These are phyloP conservation scores for Xylaria castorea DNA, from an alignment of 495 filamentous ascomycete genomes.

Conservation along the genomic window DNA sequence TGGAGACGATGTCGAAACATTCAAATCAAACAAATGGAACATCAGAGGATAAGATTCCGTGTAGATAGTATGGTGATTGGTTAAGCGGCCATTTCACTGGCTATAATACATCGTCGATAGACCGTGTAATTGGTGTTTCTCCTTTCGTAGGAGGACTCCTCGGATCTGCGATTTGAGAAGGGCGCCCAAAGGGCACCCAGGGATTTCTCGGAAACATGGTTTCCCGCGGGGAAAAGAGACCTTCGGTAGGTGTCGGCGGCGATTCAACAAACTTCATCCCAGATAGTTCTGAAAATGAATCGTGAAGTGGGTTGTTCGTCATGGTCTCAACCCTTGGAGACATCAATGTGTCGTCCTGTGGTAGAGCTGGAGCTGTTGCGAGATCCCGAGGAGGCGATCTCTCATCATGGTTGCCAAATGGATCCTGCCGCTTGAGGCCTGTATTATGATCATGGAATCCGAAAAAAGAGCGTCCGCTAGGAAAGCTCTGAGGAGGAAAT, in stretches of 20 bases:
- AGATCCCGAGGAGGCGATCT: constrained; percentile 37
- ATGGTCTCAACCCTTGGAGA: constrained; percentile 60
- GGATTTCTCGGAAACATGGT: constrained; percentile 59
- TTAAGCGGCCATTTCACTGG: background rate
- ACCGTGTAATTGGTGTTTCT: constrained; percentile 70
- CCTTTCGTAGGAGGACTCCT: constrained; percentile 69
- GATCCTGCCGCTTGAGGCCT: constrained; percentile 26
- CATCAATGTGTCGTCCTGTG: constrained; percentile 53
- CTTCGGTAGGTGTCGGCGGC: constrained; percentile 53
- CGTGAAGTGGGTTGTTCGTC: constrained; percentile 60
- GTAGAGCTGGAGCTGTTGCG: constrained; percentile 38
- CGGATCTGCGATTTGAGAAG: constrained; percentile 60
- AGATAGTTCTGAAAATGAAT: constrained; percentile 43
- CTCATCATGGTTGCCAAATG: constrained; percentile 32
- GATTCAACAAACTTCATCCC: constrained; percentile 56
- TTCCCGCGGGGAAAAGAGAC: constrained; percentile 57
- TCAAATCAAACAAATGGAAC: constrained; percentile 16
- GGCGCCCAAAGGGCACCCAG: constrained; percentile 53
- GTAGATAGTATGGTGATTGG: background rate
- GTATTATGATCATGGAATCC: constrained; percentile 45
- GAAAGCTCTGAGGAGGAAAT: constrained; percentile 49
- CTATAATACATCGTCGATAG: constrained; percentile 64
- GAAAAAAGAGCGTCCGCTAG: constrained; percentile 36
- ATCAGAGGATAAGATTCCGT: background rate
- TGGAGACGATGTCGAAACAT: constrained; percentile 27